Base-by-base conservation (phyloP, 805 yeast genomes). In the Monosporozyma aquatica region DNA sequence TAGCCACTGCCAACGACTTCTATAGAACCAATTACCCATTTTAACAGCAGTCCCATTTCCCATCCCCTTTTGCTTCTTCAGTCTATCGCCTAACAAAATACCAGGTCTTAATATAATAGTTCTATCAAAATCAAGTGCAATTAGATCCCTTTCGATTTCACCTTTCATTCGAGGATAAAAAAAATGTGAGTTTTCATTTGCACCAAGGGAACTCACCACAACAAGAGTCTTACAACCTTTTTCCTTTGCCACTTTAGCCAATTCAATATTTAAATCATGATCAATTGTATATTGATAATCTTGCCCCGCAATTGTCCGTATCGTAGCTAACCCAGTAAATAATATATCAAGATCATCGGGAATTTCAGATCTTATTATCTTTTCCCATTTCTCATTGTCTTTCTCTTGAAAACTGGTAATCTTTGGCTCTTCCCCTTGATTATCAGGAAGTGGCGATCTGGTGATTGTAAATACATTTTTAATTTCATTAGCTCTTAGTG, bases 41-140 rank as follows among this genome's bases (percentile, higher is more conserved):
- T 50, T 59, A 11, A 56, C 62, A 11, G 57, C 58, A 1, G 64
- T 2, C 11, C 47, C 54, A 43, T 65, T 69, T 4, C 56, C 56
- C 4, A 64, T 50, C 0, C 74, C 76, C 41, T 68, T 71, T 2
- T 61, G 45, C 6, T 47, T 42, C 13, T 24, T 40, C 1, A 20
- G 11, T 53, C 95, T 68, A 23, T 74, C 72, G 4, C 95, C 95
- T 5, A 84, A 52, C 28, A 87, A 64, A 1, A 68, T 59, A 11
- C 95, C 95, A 0, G 96, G 96, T 54, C 85, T 72, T 43, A 87
- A 60, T 46, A 87, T 81, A 40, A 86, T 74, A 1, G 87, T 78
- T 42, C 76, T 69, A 14, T 78, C 80, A 60, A 86, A 87, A 22
- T 69, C 72, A 44, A 87, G 66, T 0, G 66, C 77, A 35, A 69